phyloP scores from a whole-genome alignment of 2,329 filamentous ascomycete genomes.

The Sclerotiophoma versabilis region DNA sequence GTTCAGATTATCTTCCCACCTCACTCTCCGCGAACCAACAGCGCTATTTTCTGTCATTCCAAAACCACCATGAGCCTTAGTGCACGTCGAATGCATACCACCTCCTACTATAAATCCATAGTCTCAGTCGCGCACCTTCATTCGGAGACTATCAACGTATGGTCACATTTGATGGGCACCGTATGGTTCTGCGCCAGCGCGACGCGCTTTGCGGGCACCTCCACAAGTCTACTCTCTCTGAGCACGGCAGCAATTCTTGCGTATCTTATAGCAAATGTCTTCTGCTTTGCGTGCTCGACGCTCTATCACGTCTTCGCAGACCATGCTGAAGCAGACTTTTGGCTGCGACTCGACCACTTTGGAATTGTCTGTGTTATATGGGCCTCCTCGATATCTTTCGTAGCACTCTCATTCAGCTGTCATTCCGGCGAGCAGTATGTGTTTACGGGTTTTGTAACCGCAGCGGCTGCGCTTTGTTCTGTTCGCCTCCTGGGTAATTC shows the following conservation, averaged over 20 bases:
- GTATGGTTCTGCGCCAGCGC: neutral
- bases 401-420: neutral
- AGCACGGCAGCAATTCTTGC: neutral
- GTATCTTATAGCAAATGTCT: conserved; percentile 5
- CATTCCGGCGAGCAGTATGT: neutral
- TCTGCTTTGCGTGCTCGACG: conserved; percentile 19
- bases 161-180: neutral
- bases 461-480: neutral
- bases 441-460: neutral
- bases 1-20: neutral
- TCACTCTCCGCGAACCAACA: neutral
- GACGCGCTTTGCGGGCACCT: neutral
- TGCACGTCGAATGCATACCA: neutral
- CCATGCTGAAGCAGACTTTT: conserved; percentile 9
- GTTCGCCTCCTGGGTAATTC: neutral
- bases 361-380: conserved; percentile 14
- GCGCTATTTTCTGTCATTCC: neutral
- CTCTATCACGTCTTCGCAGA: conserved; percentile 19
- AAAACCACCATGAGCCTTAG: neutral
- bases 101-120: neutral
- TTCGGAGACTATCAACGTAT: neutral
- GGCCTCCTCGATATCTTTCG: conserved; percentile 19
- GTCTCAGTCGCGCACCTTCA: neutral
- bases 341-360: conserved; percentile 13
- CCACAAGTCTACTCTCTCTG: neutral